Conservation (phyloP, 2,329 filamentous ascomycete species). For the Fusarium sp. region DNA sequence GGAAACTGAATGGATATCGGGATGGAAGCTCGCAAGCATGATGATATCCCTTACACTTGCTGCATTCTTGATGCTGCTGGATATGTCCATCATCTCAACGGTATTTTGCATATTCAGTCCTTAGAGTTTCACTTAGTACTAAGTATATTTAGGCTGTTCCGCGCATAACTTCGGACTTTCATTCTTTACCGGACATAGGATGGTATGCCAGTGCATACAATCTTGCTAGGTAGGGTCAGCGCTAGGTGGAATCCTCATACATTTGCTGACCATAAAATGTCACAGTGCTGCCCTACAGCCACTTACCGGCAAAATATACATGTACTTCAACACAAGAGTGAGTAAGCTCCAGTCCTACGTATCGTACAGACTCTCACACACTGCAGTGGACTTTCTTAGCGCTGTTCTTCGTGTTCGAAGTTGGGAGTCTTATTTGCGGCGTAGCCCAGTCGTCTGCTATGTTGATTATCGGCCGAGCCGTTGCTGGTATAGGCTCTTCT, state of each 20-base stretch:
- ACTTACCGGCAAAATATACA: slow-evolving; percentile 62
- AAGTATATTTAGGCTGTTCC: slow-evolving; percentile 53
- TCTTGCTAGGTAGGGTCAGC: slow-evolving; percentile 51
- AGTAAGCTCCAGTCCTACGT: slow-evolving; percentile 46
- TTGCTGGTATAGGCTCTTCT: slow-evolving; percentile 58
- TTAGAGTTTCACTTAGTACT: neutral
- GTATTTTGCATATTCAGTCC: slow-evolving; percentile 42
- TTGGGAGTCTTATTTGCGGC: slow-evolving; percentile 59
- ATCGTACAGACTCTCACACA: slow-evolving; percentile 20
- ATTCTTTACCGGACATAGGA: slow-evolving; percentile 61
- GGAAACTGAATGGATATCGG: slow-evolving; percentile 31
- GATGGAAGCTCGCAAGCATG: slow-evolving; percentile 48
- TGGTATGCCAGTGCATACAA: slow-evolving; percentile 65
- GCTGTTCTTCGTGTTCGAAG: slow-evolving; percentile 46
- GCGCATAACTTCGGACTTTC: slow-evolving; percentile 59
- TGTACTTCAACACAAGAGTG: slow-evolving; percentile 42
- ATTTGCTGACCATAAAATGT: slow-evolving; percentile 24
- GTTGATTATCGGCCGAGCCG: slow-evolving; percentile 60
- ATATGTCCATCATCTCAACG: slow-evolving; percentile 63
- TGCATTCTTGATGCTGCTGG: slow-evolving; percentile 59
- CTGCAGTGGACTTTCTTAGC: slow-evolving; percentile 42
- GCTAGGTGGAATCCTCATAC: slow-evolving; percentile 28
- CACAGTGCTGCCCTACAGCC: slow-evolving; percentile 60
- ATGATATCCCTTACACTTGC: slow-evolving; percentile 52
- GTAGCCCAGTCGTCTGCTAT: slow-evolving; percentile 54